Conservation (phyloP, 768 basidiomycete genomes). For the Kwoniella mangroviensis region DNA sequence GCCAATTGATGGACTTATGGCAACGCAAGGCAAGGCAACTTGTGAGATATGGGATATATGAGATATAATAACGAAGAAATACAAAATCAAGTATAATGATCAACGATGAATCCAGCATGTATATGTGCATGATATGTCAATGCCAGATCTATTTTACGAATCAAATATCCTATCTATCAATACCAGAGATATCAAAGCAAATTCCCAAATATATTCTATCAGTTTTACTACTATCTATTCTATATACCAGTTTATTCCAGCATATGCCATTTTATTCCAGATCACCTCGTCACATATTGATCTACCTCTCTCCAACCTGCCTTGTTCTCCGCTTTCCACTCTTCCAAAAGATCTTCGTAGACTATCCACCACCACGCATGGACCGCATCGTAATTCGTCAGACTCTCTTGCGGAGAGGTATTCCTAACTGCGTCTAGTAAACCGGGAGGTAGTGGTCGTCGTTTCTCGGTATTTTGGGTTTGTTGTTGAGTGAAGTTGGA, state of each 20-base stretch:
- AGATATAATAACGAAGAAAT: no score
- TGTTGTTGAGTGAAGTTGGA: constrained; percentile 13
- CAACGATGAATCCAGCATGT: not conserved
- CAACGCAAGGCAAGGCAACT: no score
- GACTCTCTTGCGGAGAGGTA: constrained; percentile 31
- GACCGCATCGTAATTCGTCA: constrained; percentile 43
- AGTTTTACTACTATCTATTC: no score
- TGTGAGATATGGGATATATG: no score
- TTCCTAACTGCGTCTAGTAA: constrained; percentile 29
- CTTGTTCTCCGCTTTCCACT: constrained; percentile 38
- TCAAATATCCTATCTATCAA: not conserved
- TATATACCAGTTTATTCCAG: not conserved
- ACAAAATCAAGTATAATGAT: not conserved
- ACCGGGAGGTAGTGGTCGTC: constrained; percentile 28
- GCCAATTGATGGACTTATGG: no score
- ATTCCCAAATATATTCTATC: no score
- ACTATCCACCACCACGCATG: constrained; percentile 57
- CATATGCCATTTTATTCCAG: not conserved
- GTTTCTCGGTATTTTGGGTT: not conserved
- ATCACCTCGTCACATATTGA: constrained; percentile 33
- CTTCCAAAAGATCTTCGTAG: constrained; percentile 48
- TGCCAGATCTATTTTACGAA: not conserved
- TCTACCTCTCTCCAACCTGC: constrained; percentile 48
- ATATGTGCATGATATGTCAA: not conserved
- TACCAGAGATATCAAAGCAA: not conserved